A percentile compares a stretch with the other conserved stretches of the same genome.
phyloP scores from a whole-genome alignment of 164 flowering plant species.

The Berberis vulgaris region DNA sequence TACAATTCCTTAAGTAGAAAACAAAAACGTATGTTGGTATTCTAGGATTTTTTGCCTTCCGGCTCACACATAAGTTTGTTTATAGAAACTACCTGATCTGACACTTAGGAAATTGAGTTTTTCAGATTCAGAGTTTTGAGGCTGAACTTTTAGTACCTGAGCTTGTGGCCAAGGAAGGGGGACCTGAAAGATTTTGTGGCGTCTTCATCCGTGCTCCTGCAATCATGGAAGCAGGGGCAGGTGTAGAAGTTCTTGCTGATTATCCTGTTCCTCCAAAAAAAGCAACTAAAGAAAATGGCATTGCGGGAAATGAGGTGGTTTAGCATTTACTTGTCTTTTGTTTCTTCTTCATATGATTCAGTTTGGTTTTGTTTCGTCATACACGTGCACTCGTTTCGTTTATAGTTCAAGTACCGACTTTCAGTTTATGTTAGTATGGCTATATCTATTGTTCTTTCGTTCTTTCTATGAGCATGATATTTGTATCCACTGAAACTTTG shows the following conservation, averaged over 20 bases:
- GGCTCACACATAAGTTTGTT: too few species aligned
- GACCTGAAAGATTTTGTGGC: conserved; percentile 70
- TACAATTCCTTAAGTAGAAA: too few species aligned
- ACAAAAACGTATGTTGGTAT: too few species aligned
- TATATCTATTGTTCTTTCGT: too few species aligned
- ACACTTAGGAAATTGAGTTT: neutral
- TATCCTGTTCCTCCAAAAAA: conserved; percentile 35
- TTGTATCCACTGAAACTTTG: too few species aligned
- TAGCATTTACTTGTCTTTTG: conserved; percentile 1
- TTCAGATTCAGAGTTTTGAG: conserved; percentile 90
- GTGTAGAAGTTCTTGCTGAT: conserved; percentile 79
- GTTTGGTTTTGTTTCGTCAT: neutral
- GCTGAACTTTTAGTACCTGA: conserved; percentile 61
- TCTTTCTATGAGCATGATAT: too few species aligned
- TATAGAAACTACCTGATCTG: neutral
- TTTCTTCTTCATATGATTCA: neutral
- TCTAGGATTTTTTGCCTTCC: too few species aligned
- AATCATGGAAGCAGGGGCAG: conserved; percentile 81
- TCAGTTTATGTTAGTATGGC: too few species aligned
- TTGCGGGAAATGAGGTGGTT: conserved; percentile 40
- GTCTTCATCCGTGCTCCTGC: conserved; percentile 97
- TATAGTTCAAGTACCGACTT: neutral
- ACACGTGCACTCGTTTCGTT: neutral
- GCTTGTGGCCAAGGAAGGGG: conserved; percentile 74
- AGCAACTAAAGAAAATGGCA: conserved; percentile 17